Percentiles rank a stretch among this genome's conserved stretches.
Evolutionary conservation across 352 stramenopile species (phyloP).

Genomic region (Ophiocytium majus): DNA sequence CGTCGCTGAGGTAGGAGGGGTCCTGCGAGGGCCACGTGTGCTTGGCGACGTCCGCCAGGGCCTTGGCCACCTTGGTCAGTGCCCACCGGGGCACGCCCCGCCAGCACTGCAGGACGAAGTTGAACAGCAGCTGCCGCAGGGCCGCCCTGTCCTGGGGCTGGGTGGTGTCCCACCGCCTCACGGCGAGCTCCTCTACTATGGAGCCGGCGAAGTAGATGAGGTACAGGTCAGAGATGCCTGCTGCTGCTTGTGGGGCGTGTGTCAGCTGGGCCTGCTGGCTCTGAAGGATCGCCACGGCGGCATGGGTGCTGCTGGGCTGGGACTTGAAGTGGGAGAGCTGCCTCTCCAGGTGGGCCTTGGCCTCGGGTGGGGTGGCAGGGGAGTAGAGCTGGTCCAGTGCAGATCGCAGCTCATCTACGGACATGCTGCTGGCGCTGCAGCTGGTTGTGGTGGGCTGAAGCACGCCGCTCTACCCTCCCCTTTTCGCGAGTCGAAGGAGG

Average conservation of each 20-base stretch:
- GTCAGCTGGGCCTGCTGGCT: background rate
- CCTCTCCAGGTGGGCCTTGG: background rate
- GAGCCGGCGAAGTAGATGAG: background rate
- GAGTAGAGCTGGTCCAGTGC: conserved; percentile 14
- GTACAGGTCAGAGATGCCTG: background rate
- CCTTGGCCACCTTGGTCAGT: conserved; percentile 41
- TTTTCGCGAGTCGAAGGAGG: background rate
- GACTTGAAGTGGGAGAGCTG: background rate
- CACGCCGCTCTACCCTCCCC: background rate
- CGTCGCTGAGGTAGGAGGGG: conserved; percentile 29
- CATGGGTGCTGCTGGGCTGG: background rate
- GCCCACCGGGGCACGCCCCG: conserved; percentile 27
- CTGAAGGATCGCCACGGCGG: background rate
- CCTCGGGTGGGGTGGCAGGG: background rate
- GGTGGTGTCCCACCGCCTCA: background rate
- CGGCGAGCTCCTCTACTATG: background rate
- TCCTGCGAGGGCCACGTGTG: conserved; percentile 42
- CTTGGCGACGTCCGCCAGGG: conserved; percentile 42
- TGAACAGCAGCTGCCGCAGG: background rate
- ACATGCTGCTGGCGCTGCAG: background rate
- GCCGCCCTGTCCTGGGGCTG: background rate
- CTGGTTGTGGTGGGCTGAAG: background rate
- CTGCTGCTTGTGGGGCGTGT: background rate
- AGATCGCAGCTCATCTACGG: background rate
- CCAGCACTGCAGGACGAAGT: background rate